phyloP scores from a whole-genome alignment of 1,284 basidiomycete species.

The Garcileccinum viscosum region DNA sequence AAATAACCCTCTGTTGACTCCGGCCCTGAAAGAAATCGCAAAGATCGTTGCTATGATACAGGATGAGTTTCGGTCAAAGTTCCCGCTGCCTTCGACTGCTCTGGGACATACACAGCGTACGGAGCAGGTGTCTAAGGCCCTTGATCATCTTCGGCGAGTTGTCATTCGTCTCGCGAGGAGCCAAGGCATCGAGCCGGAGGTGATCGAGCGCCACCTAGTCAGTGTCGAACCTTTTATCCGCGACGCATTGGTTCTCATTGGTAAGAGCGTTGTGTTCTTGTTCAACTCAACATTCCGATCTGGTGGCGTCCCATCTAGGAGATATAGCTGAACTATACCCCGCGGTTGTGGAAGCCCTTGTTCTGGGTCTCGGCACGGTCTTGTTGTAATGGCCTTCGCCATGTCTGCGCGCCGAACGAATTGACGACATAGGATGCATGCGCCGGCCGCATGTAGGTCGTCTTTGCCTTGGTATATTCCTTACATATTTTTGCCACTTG shows the following conservation, averaged over 20 bases:
- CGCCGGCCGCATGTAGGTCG: no score
- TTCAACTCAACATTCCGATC: neutral
- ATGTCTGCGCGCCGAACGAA: no score
- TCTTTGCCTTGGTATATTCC: no score
- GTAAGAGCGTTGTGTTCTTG: conserved; percentile 8
- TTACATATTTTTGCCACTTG: no score
- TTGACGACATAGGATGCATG: no score
- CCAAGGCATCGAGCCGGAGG: neutral
- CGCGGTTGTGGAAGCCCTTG: conserved; percentile 12
- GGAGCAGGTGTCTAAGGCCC: neutral
- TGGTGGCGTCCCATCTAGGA: conserved; percentile 11
- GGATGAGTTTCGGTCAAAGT: conserved; percentile 11
- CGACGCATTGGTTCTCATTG: conserved; percentile 13
- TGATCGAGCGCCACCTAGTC: conserved; percentile 9
- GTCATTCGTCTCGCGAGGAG: conserved; percentile 9
- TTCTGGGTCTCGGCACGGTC: conserved; percentile 12
- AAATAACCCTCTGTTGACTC: neutral
- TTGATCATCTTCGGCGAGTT: conserved; percentile 5
- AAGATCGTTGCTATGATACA: neutral
- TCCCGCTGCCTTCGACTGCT: conserved; percentile 16
- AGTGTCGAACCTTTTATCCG: conserved; percentile 6
- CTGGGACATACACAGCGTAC: conserved; percentile 15
- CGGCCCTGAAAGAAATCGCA: conserved; percentile 1
- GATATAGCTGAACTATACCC: conserved; percentile 27
- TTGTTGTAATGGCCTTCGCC: no score